phyloP scores from a whole-genome alignment of 139 green algal species.

The Haematococcus lacustris region DNA sequence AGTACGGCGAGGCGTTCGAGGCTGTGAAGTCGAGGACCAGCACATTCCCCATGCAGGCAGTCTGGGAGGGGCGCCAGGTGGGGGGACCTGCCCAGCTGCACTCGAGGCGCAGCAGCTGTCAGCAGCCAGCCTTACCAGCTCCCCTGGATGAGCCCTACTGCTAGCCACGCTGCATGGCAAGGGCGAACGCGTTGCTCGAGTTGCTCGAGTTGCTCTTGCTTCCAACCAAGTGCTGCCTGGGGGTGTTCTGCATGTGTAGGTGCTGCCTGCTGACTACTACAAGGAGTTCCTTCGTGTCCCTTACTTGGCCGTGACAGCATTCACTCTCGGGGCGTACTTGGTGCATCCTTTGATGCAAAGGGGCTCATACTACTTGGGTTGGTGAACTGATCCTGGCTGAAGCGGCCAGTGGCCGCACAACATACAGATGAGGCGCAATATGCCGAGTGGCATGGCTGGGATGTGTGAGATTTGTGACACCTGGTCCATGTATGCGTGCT shows the following conservation, averaged over 20 bases:
- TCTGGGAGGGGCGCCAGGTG: conserved; percentile 71
- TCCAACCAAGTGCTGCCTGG: too few species aligned
- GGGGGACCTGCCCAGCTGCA: too few species aligned
- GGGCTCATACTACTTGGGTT: conserved; percentile 72
- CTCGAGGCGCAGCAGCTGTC: too few species aligned
- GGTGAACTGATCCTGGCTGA: conserved; percentile 40
- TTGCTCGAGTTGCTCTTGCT: too few species aligned
- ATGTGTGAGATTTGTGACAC: neutral
- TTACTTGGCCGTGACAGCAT: conserved; percentile 68
- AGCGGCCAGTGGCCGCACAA: neutral
- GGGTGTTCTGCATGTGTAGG: too few species aligned
- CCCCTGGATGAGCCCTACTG: too few species aligned
- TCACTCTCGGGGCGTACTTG: conserved; percentile 86
- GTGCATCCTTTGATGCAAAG: conserved; percentile 87
- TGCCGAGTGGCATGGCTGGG: too few species aligned
- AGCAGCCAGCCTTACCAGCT: too few species aligned
- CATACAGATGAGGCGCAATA: neutral
- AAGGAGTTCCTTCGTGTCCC: conserved; percentile 87
- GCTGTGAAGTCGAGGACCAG: conserved; percentile 79
- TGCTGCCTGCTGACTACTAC: conserved; percentile 87
- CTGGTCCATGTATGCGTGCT: neutral
- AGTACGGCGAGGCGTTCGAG: conserved; percentile 86
- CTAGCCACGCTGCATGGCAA: too few species aligned
- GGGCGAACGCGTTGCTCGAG: too few species aligned
- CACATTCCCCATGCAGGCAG: conserved; percentile 80